phyloP scores from a whole-genome alignment of 2,329 filamentous ascomycete species.

The Knufia fluminis region DNA sequence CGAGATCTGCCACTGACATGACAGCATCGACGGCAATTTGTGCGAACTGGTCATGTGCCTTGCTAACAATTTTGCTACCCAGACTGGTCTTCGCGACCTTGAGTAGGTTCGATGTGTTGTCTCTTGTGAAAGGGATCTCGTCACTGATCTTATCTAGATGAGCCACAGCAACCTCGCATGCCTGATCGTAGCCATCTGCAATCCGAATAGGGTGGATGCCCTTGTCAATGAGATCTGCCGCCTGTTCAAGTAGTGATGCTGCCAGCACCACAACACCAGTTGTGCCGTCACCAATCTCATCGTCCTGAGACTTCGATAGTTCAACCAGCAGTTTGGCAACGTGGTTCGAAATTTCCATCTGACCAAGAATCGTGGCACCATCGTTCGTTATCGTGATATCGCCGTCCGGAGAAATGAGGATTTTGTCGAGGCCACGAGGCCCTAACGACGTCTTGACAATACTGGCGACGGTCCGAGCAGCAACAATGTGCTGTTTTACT shows the following conservation, averaged over 20 bases:
- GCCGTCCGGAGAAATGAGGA: constrained; percentile 94
- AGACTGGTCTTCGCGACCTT: constrained; percentile 93
- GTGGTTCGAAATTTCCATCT: constrained; percentile 98
- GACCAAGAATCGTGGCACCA: constrained; percentile 89
- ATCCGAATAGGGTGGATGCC: constrained; percentile 98
- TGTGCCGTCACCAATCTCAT: constrained; percentile 97
- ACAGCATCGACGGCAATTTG: constrained; percentile 96
- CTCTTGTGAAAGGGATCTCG: constrained; percentile 71
- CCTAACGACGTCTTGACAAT: constrained; percentile 96
- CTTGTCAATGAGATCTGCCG: constrained; percentile 97
- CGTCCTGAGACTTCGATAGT: constrained; percentile 95
- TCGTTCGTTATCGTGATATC: constrained; percentile 99
- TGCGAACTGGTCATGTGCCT: constrained; percentile 95
- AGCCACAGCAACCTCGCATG: constrained; percentile 89
- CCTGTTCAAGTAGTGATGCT: constrained; percentile 89
- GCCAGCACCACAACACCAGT: constrained; percentile 95
- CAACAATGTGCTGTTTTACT: constrained; percentile 96
- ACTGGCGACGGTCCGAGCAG: constrained; percentile 88
- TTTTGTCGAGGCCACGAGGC: constrained; percentile 94
- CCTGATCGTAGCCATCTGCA: constrained; percentile 94
- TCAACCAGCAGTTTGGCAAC: constrained; percentile 95
- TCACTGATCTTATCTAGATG: constrained; percentile 92
- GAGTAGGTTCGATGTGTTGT: constrained; percentile 74
- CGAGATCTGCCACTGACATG: constrained; percentile 87
- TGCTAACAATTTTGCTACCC: constrained; percentile 98